Evolutionary conservation across 805 yeast genomes (phyloP).

Genomic region (Scheffersomyces ergatensis): DNA sequence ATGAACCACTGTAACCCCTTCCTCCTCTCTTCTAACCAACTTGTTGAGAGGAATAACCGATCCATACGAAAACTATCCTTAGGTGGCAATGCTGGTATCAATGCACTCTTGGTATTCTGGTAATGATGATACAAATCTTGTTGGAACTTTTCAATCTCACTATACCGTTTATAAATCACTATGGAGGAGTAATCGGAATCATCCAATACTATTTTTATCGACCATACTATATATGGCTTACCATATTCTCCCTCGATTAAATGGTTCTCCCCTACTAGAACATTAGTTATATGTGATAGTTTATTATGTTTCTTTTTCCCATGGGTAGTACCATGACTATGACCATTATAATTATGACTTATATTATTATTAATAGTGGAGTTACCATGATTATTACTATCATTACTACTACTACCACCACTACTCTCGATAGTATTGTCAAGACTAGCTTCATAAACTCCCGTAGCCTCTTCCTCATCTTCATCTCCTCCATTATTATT

Average conservation of each 20-base stretch:
- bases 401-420: too few species aligned
- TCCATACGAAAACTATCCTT: conserved; percentile 41
- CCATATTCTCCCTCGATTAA: conserved; percentile 37
- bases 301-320: conserved; percentile 1
- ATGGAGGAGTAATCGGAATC: conserved; percentile 41
- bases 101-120: conserved; percentile 46
- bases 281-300: conserved; percentile 37
- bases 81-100: conserved; percentile 51
- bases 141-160: conserved; percentile 57
- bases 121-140: conserved; percentile 41
- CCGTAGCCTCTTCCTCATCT: too few species aligned
- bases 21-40: conserved; percentile 54
- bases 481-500: not conserved
- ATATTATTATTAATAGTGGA: too few species aligned
- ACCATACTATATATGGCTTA: conserved; percentile 37
- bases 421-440: too few species aligned
- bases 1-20: conserved; percentile 61
- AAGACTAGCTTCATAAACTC: too few species aligned
- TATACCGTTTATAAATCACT: conserved; percentile 56
- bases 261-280: conserved; percentile 40
- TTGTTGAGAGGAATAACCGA: conserved; percentile 34
- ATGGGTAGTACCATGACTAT: not conserved
- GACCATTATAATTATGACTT: too few species aligned
- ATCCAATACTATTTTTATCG: conserved; percentile 33
- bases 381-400: not conserved